Evolutionary conservation across 139 green algal species (phyloP).

Genomic region (Nannochloris sp.): DNA sequence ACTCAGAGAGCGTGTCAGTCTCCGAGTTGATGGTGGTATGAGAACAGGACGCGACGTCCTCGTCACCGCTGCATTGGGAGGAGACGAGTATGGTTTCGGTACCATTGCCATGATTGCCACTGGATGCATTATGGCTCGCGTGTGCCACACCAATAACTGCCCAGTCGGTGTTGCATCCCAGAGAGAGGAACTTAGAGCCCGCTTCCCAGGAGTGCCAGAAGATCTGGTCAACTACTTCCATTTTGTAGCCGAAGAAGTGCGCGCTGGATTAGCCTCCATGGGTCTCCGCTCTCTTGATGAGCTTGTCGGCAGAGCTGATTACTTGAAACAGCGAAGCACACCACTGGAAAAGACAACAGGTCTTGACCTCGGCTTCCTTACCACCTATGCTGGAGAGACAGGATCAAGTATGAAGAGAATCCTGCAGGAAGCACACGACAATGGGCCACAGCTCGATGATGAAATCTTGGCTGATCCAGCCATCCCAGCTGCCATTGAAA

Average conservation of each 20-base stretch:
- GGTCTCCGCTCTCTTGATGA: slow-evolving; percentile 84
- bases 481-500: slow-evolving; percentile 50
- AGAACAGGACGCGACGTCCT: slow-evolving; percentile 87
- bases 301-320: slow-evolving; percentile 76
- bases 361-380: slow-evolving; percentile 92
- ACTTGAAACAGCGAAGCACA: slow-evolving; percentile 50
- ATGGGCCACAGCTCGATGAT: slow-evolving; percentile 85
- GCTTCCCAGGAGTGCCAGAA: slow-evolving; percentile 78
- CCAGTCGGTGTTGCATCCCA: slow-evolving; percentile 94
- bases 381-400: slow-evolving; percentile 51
- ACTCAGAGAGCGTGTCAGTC: slow-evolving; percentile 86
- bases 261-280: slow-evolving; percentile 66
- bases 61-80: slow-evolving; percentile 78
- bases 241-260: slow-evolving; percentile 87
- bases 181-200: slow-evolving; percentile 91
- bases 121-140: slow-evolving; percentile 98
- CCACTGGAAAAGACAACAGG: slow-evolving; percentile 77
- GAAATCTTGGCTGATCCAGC: slow-evolving; percentile 77
- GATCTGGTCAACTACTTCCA: slow-evolving; percentile 96
- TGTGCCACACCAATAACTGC: slow-evolving; percentile 99
- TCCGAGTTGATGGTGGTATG: slow-evolving; percentile 91
- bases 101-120: slow-evolving; percentile 96
- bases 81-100: slow-evolving; percentile 96
- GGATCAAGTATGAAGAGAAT: slow-evolving; percentile 33
- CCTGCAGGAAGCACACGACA: slow-evolving; percentile 50